These are phyloP conservation scores for Zygoascus ofunaensis DNA, from an alignment of 805 yeast genomes.

Conservation along the genomic window DNA sequence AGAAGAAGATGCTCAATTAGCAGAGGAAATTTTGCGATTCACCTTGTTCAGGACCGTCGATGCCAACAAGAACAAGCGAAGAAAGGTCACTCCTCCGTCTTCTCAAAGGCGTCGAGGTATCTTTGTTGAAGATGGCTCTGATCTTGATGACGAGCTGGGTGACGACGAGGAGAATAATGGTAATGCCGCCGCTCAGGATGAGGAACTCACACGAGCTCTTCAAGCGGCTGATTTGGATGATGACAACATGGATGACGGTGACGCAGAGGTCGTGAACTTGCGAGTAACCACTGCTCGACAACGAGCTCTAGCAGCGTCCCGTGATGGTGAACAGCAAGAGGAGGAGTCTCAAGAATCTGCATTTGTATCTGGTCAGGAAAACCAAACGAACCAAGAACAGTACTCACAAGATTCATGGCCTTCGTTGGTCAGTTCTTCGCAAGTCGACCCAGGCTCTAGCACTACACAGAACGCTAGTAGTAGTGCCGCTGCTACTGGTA, in stretches of 20 bases:
- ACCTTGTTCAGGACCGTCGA: slow-evolving; percentile 75
- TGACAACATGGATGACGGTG: slow-evolving; percentile 50
- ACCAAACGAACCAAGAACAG: neutral
- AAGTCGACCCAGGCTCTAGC: neutral
- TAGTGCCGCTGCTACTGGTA: neutral
- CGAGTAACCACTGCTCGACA: slow-evolving; percentile 21
- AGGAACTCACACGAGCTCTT: slow-evolving; percentile 23
- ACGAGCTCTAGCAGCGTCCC: slow-evolving; percentile 10
- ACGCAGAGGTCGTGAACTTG: slow-evolving; percentile 33
- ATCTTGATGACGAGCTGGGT: slow-evolving; percentile 15
- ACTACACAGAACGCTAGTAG: neutral
- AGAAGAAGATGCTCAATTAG: slow-evolving; percentile 70
- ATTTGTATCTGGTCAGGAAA: slow-evolving; percentile 2
- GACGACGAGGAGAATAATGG: slow-evolving; percentile 34
- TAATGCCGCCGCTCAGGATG: slow-evolving; percentile 37
- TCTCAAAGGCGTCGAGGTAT: neutral
- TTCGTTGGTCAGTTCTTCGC: slow-evolving; percentile 4
- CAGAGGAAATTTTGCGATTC: slow-evolving; percentile 74
- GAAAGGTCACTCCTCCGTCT: slow-evolving; percentile 19
- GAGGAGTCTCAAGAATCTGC: neutral
- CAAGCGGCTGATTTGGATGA: slow-evolving; percentile 48
- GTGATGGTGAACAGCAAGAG: neutral
- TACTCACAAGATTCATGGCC: slow-evolving; percentile 17
- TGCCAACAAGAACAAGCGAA: slow-evolving; percentile 28
- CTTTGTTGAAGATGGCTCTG: slow-evolving; percentile 19